Percentiles rank a stretch among this genome's conserved stretches.
Evolutionary conservation across 768 basidiomycete genomes (phyloP).

Genomic region (Collybia sp.): DNA sequence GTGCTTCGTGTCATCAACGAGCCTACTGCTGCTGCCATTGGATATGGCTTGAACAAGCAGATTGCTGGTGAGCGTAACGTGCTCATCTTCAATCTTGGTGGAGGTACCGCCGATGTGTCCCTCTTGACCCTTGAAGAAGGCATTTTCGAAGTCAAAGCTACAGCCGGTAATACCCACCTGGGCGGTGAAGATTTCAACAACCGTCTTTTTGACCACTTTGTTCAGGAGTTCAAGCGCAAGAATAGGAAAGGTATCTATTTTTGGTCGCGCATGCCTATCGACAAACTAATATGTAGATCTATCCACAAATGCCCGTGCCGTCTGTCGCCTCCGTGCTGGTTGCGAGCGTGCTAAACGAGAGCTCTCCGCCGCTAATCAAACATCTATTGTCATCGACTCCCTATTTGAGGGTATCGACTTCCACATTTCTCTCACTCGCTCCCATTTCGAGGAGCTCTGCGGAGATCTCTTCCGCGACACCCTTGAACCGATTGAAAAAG

Average conservation of each 20-base stretch:
- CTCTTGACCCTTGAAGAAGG: conserved; percentile 92
- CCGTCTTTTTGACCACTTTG: conserved; percentile 92
- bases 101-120: conserved; percentile 95
- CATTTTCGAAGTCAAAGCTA: conserved; percentile 95
- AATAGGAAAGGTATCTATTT: conserved; percentile 74
- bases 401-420: conserved; percentile 95
- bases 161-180: conserved; percentile 93
- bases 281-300: conserved; percentile 43
- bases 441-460: conserved; percentile 92
- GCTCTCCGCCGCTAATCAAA: conserved; percentile 92
- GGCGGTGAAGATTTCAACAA: conserved; percentile 98
- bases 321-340: conserved; percentile 92
- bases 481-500: conserved; percentile 92
- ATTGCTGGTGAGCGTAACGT: conserved; percentile 84
- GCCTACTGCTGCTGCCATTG: conserved; percentile 94
- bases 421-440: conserved; percentile 94
- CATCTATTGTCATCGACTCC: conserved; percentile 94
- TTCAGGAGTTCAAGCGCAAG: conserved; percentile 93
- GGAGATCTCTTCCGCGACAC: conserved; percentile 89
- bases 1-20: conserved; percentile 98
- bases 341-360: conserved; percentile 97
- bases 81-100: conserved; percentile 94
- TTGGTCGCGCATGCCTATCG: conserved; percentile 5
- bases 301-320: conserved; percentile 84
- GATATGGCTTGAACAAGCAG: conserved; percentile 95